Evolutionary conservation across 2,329 filamentous ascomycete species (phyloP), one percentile per base, ranked within the genome.

Genomic region (Exophiala lecanii-corni): DNA sequence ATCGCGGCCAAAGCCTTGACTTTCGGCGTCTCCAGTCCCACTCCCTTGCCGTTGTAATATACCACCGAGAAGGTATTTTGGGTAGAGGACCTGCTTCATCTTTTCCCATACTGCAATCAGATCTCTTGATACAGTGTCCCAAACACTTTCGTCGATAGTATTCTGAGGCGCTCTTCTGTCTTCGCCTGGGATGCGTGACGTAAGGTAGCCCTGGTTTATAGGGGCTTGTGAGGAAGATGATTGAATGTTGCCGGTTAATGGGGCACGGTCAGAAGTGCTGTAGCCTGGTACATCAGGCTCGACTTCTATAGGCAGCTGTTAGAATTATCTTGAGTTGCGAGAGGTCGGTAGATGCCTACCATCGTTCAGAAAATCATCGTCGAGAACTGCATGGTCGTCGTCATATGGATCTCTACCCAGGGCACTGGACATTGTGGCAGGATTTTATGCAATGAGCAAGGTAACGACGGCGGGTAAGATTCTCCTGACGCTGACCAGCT

Each of bases 141-240:
- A 98, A 30, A 98, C 92, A 2, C 82, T 83, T 70, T 98, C 92
- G 66, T 98, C 92, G 64, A 98, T 94, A 34, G 92, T 98, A 69
- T 94, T 94, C 54, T 84, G 81, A 5, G 89, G 79, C 12, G 92
- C 89, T 51, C 84, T 79, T 41, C 92, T 85, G 70, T 98, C 92
- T 66, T 97, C 91, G 55, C 92, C 92, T 2, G 84, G 84, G 60
- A 98, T 94, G 45, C 82, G 81, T 16, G 87, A 92, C 18, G 89
- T 95, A 56, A 96, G 77, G 65, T 91, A 94, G 59, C 75, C 81
- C 62, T 91, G 81, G 57, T 89, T 82, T 45, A 86, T 74, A 38
- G 75, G 62, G 41, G 61, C 60, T 50, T 69, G 62, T 15, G 69
- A 70, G 2, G 70, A 66, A 28, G 79, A 78, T 23, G 76, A 73